Conservation (phyloP, 2,329 filamentous ascomycete species). For the Xylaria sp. region DNA sequence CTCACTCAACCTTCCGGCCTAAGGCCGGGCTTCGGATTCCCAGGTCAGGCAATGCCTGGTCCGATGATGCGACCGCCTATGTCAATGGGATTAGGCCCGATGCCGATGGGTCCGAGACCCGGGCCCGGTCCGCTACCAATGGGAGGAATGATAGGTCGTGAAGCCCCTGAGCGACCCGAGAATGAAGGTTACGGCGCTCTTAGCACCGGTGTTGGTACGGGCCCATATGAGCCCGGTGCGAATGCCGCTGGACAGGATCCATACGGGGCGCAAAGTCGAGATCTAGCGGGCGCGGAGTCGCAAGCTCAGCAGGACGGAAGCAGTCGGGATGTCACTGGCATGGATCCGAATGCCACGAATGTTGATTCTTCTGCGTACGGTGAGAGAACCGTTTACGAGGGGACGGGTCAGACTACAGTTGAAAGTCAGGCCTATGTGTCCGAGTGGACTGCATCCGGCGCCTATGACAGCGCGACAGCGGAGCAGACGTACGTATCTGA, state of each 20-base stretch:
- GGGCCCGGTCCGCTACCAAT: background rate
- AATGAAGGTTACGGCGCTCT: constrained; percentile 5
- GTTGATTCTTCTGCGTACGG: constrained; percentile 1
- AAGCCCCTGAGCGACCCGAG: constrained; percentile 6
- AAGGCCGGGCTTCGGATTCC: constrained; percentile 1
- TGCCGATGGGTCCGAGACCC: background rate
- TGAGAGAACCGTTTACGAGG: background rate
- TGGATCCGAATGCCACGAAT: background rate
- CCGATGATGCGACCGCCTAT: background rate
- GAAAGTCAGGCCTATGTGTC: too few relatives aligned
- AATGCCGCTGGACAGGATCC: constrained; percentile 8
- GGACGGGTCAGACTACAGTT: too few relatives aligned
- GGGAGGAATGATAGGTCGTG: background rate
- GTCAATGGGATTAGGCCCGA: background rate
- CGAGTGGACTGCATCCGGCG: background rate
- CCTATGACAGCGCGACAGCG: background rate
- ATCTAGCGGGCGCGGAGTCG: background rate
- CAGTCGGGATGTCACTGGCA: constrained; percentile 8
- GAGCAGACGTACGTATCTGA: constrained; percentile 7
- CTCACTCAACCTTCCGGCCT: constrained; percentile 2
- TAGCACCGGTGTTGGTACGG: constrained; percentile 1
- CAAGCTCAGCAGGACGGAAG: constrained; percentile 2
- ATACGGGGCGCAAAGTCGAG: background rate
- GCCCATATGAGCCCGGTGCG: background rate
- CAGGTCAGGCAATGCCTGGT: constrained; percentile 3